Base-by-base conservation (phyloP, 345 rosid species). In the Moricandia arvensis region DNA sequence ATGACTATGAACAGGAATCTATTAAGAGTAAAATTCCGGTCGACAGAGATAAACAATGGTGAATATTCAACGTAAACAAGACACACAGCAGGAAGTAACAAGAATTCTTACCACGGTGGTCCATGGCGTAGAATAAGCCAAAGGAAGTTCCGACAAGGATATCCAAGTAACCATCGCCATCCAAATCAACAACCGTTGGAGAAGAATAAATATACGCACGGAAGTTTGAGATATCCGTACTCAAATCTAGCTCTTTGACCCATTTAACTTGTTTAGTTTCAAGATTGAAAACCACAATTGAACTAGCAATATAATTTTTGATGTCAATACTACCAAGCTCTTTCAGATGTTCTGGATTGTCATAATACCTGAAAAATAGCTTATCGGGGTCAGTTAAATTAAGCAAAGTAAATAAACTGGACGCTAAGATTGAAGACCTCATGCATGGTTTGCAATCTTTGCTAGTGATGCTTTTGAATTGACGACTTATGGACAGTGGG, bases 211-310 rank as follows among this genome's bases (percentile, higher is more conserved):
- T 87, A 82, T 88, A 91, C 34, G 99, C 96, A 33, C 92, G 92
- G 76, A 78, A 93, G 34, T 84, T 85, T 67, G 87, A 73, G 61
- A 81, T 73, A 76, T 88, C 97, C 35, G 88, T 91, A 81, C 98
- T 96, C 77, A 88, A 57, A 85, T 96, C 99, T 68, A 96, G 92
- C 11, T 87, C 88, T 66, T 73, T 83, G 59, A 81, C 76, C 99
- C 99, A 96, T 75, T 96, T 96, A 78, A 96, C 93, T 89, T 93
- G 99, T 87, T 91, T 96, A 33, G 98, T 93, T 41, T 91, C 98
- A 77, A 96, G 97, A 85, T 93, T 87, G 83, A 93, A 96, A 73
- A 90, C 99, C 66, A 93, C 96, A 66, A 96, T 82, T 35, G 92
- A 85, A 78, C 93, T 87, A 71, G 96, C 98, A 63, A 96, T 86